Base-by-base conservation (phyloP, 345 rosid genomes). In the Draba incana region DNA sequence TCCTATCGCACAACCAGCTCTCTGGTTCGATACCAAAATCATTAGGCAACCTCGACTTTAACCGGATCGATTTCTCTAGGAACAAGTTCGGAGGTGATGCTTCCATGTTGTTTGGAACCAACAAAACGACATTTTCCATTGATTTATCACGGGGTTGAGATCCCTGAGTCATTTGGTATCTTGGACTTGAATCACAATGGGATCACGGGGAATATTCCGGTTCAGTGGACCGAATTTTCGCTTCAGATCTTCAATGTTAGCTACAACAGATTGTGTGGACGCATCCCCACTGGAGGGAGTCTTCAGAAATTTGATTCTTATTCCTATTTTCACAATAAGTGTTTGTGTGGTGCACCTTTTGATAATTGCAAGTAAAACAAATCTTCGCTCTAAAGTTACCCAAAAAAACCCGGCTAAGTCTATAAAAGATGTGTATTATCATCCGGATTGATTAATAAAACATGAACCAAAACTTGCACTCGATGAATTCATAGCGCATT, bases 271-370 rank as follows among this genome's bases (percentile, higher is more conserved):
- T 53, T 91, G 38, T 88, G 96, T 57, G 92, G 93, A 8, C 48
- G 43, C 62, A 87, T 92, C 43, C 92, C 93, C 0, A 74, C 56
- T 0, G 96, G 93, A 14, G 93, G 87, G 24, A 8, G 28, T 68
- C 55, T 88, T 77, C 89, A 88, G 85, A 83, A 57, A 13, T 79
- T 88, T 54, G 91, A 78, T 62, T 46, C 62, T 58, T 62, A 79
- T 4, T 5, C 81, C 0, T 88, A 82, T 52, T 71, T 86, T 73
- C 93, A 88, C 55, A 92, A 85, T 39, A 56, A 73, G 61, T 91
- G 97, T 81, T 65, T 91, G 81, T 91, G 93, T 55, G 97, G 89
- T 8, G 75, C 84, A 14, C 98, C 92, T 4, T 90, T 88, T 49
- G 38, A 20, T 0, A 72, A 55, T 62, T 83, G 88, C 75, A 74